Conservation (phyloP, 192 early-diverging fungal species). For the Backusella liffmaniae region DNA sequence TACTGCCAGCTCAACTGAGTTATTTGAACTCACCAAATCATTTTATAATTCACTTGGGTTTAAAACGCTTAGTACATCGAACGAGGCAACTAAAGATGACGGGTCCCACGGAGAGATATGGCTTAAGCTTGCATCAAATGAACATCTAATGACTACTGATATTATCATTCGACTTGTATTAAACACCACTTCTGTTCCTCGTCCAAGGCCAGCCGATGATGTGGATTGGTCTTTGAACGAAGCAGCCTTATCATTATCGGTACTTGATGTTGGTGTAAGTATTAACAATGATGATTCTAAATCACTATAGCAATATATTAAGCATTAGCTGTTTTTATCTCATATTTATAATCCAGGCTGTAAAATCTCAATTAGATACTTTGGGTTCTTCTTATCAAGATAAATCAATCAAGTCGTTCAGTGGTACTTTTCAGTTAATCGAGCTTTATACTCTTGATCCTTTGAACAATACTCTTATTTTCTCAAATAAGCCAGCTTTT, state of each 20-base stretch:
- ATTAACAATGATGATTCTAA: background rate
- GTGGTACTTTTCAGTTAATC: conserved; percentile 20
- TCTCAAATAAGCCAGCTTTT: conserved; percentile 56
- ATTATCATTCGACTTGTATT: conserved; percentile 11
- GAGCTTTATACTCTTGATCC: conserved; percentile 71
- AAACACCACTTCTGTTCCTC: background rate
- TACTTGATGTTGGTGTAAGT: conserved; percentile 20
- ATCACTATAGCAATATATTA: background rate
- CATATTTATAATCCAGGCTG: conserved; percentile 21
- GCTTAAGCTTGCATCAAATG: conserved; percentile 4
- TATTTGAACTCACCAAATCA: conserved; percentile 10
- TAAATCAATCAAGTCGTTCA: conserved; percentile 17
- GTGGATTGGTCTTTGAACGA: conserved; percentile 18
- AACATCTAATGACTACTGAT: background rate
- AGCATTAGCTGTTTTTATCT: background rate
- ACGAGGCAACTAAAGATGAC: background rate
- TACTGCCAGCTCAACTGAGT: conserved; percentile 10
- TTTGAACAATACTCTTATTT: conserved; percentile 75
- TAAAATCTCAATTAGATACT: conserved; percentile 33
- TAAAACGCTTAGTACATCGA: conserved; percentile 16
- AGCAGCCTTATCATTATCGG: conserved; percentile 7
- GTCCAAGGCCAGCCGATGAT: background rate
- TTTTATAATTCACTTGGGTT: conserved; percentile 34
- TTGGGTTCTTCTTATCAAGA: conserved; percentile 41
- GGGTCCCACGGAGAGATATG: background rate